Evolutionary conservation across 305 asterid species (phyloP), one percentile per base, ranked within the genome.

Genomic region (Fraxinus ornus): DNA sequence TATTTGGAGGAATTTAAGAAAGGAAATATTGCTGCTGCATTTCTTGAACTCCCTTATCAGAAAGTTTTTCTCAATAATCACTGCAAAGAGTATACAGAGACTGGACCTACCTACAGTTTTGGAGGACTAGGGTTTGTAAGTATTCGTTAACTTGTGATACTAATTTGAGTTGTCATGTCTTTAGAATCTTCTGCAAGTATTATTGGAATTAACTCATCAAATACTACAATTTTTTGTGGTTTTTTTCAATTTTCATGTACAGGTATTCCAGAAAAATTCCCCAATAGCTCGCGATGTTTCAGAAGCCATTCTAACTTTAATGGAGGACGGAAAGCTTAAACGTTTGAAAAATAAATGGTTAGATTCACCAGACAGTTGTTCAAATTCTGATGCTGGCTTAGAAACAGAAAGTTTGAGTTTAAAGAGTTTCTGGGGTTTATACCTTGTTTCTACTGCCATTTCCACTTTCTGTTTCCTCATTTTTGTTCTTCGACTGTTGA

Each of bases 41-140:
- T 85, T 82, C 88, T 88, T 24, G 90, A 87, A 62, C 81, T 81
- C 17, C 90, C 88, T 8, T 79, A 88, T 70, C 80, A 79, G 82
- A 88, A 83, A 76, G 35, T 83, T 64, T 87, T 88, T 83, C 79
- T 88, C 64, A 37, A 39, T 44, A 71, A 86, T 33, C 64, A 86
- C 82, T 83, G 87, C 86, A 84, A 84, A 21, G 75, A 83, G 26
- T 88, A 82, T 49, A 77, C 78, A 4, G 78, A 44, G 7, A 75
- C 55, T 81, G 87, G 89, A 47, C 68, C 76, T 9, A 78, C 76
- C 13, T 86, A 85, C 82, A 87, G 85, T 77, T 79, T 85, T 81
- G 91, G 90, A 47, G 91, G 91, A 26, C 78, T 85, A n/a, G 90
- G 90, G 52, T 78, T 88, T 74, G 89, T 82, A 68, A 86, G 86